These are phyloP conservation scores for Hordeum marinum DNA, from an alignment of 176 grass and related monocot genomes.

Conservation along the genomic window DNA sequence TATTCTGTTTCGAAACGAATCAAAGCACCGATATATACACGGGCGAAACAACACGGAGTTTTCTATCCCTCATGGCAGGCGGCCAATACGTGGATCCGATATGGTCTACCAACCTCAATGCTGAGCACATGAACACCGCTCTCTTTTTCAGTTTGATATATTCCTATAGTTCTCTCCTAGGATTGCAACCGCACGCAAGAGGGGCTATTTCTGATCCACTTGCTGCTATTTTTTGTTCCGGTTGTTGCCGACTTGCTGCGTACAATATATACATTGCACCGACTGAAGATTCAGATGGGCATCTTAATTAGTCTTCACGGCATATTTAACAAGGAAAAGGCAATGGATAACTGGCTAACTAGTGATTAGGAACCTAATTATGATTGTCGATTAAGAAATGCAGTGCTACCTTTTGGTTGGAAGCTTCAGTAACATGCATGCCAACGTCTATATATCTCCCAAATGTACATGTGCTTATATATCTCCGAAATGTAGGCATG, in stretches of 20 bases:
- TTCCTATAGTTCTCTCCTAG: neutral
- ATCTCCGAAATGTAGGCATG: too few relatives aligned
- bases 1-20: neutral
- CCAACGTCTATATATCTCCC: neutral
- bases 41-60: neutral
- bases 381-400: constrained; percentile 12
- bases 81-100: constrained; percentile 18
- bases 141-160: constrained; percentile 8
- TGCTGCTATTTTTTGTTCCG: constrained; percentile 1
- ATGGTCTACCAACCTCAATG: constrained; percentile 32
- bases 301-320: neutral
- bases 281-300: neutral
- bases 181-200: neutral
- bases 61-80: neutral
- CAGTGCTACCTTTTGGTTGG: constrained; percentile 7
- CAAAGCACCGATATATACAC: constrained; percentile 9
- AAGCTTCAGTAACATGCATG: constrained; percentile 33
- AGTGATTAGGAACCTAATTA: constrained; percentile 5
- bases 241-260: neutral
- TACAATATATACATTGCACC: neutral
- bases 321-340: neutral
- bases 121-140: constrained; percentile 26
- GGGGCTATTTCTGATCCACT: neutral
- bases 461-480: neutral
- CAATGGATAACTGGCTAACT: neutral